phyloP scores from a whole-genome alignment of 2,329 filamentous ascomycete species.

The Bertia moriformis region DNA sequence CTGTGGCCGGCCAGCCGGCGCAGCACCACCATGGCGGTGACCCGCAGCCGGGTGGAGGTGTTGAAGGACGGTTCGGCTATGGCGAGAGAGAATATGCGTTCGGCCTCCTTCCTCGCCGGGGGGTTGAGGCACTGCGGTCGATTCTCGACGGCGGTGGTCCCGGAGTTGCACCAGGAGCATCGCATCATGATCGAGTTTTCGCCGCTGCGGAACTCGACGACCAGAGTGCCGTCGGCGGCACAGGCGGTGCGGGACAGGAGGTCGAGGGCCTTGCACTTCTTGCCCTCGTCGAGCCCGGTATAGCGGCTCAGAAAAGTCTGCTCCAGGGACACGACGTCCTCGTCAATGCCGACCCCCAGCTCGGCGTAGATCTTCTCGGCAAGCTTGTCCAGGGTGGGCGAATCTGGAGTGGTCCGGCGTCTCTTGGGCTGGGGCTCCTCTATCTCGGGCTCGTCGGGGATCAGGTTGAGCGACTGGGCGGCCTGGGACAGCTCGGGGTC shows the following conservation, averaged over 20 bases:
- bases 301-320: constrained; percentile 32
- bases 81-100: constrained; percentile 6
- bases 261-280: constrained; percentile 36
- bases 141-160: background rate
- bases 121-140: constrained; percentile 2
- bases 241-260: constrained; percentile 42
- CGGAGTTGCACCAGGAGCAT: constrained; percentile 14
- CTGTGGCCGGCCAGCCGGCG: constrained; percentile 58
- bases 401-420: constrained; percentile 12
- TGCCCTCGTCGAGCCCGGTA: constrained; percentile 25
- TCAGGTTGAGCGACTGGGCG: constrained; percentile 8
- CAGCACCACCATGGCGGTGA: constrained; percentile 59
- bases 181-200: constrained; percentile 4
- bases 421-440: constrained; percentile 13
- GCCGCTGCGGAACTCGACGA: constrained; percentile 7
- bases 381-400: constrained; percentile 9
- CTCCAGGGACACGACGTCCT: constrained; percentile 14
- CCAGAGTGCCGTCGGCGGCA: constrained; percentile 30
- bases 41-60: constrained; percentile 39
- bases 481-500: constrained; percentile 10
- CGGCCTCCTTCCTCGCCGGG: constrained; percentile 8
- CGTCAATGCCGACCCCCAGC: constrained; percentile 11
- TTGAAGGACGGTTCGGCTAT: constrained; percentile 26
- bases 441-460: no score
- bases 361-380: constrained; percentile 11